Conservation (phyloP, 2,329 filamentous ascomycete species). For the Trichoderma sp. region DNA sequence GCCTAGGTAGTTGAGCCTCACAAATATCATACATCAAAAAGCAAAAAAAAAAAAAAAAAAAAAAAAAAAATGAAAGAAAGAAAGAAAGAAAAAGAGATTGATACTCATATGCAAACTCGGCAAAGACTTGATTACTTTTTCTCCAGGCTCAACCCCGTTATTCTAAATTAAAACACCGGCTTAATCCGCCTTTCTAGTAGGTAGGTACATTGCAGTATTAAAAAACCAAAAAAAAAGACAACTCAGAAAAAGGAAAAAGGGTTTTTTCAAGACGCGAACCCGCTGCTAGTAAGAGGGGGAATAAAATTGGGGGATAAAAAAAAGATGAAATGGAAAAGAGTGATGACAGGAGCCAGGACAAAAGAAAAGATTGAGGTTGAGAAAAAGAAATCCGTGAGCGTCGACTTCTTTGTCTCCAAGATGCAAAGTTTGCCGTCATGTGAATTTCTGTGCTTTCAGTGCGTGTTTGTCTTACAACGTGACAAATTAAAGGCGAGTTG, state of each 20-base stretch:
- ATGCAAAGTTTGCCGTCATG: background rate
- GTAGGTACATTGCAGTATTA: constrained; percentile 9
- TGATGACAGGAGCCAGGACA: background rate
- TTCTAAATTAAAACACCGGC: constrained; percentile 19
- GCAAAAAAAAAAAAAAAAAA: background rate
- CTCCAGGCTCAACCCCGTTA: constrained; percentile 12
- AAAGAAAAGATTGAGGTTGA: background rate
- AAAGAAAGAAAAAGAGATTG: background rate
- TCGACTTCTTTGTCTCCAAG: background rate
- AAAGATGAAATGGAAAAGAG: background rate
- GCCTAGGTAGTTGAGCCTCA: background rate
- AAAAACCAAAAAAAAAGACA: background rate
- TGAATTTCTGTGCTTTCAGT: background rate
- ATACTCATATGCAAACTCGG: background rate
- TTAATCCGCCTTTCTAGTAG: constrained; percentile 4
- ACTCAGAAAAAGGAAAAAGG: background rate
- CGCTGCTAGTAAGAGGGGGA: background rate
- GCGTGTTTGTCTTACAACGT: background rate
- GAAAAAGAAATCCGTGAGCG: background rate
- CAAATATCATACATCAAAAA: background rate
- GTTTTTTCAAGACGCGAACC: background rate
- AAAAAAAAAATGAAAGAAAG: background rate
- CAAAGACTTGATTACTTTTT: constrained; percentile 6
- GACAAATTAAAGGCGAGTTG: background rate
- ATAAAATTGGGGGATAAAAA: background rate